Conservation (phyloP, 306 rosid species). For the Cucumis cinereus region DNA sequence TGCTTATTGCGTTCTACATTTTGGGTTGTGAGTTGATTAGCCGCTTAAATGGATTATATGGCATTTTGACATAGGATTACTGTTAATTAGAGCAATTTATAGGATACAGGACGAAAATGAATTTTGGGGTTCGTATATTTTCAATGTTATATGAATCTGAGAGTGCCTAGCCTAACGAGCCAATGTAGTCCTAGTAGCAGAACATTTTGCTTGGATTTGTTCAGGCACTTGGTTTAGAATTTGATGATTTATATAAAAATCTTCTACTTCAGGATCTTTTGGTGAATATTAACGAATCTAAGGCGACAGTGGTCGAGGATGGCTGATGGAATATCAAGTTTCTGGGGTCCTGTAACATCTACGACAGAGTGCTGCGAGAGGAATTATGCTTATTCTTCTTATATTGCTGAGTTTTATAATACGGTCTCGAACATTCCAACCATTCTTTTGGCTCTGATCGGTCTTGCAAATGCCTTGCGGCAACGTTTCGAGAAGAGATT, state of each 20-base stretch:
- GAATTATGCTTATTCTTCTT: slow-evolving; percentile 63
- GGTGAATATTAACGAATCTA: slow-evolving; percentile 10
- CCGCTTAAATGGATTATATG: neutral
- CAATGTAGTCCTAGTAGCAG: neutral
- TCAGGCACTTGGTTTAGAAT: slow-evolving; percentile 28
- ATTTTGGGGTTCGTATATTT: neutral
- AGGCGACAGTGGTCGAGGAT: slow-evolving; percentile 21
- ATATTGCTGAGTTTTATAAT: slow-evolving; percentile 83
- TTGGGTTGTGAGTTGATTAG: neutral
- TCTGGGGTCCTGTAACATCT: slow-evolving; percentile 94
- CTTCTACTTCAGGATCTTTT: slow-evolving; percentile 3
- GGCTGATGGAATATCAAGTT: slow-evolving; percentile 57
- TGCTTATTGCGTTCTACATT: neutral
- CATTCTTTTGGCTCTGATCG: slow-evolving; percentile 77
- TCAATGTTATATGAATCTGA: neutral
- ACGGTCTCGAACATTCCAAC: slow-evolving; percentile 71
- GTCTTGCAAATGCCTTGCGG: slow-evolving; percentile 65
- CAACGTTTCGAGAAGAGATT: slow-evolving; percentile 95
- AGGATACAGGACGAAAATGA: neutral
- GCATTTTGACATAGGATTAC: neutral
- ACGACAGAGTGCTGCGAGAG: slow-evolving; percentile 72
- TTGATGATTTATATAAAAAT: slow-evolving; percentile 18
- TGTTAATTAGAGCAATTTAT: neutral
- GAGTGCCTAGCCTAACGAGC: too few species aligned
- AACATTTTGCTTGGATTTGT: neutral